phyloP scores from a whole-genome alignment of 345 rosid genomes.

The Psidium guajava region DNA sequence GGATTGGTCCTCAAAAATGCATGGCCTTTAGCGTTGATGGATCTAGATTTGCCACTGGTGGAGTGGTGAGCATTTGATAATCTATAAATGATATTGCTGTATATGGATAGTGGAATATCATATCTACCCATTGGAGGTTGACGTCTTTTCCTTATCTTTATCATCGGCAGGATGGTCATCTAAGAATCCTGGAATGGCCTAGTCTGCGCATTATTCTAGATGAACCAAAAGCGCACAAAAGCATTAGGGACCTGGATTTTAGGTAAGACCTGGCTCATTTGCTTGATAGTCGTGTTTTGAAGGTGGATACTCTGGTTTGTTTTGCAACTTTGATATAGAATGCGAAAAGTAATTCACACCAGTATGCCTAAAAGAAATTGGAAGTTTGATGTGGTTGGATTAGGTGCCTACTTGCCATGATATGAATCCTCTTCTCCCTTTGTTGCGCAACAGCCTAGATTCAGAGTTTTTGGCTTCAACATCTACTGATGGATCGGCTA shows the following conservation, averaged over 20 bases:
- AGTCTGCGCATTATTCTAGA: constrained; percentile 53
- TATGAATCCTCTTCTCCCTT: constrained; percentile 1
- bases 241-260: constrained; percentile 74
- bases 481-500: constrained; percentile 83
- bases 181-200: constrained; percentile 89
- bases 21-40: constrained; percentile 85
- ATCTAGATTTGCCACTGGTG: constrained; percentile 78
- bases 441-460: constrained; percentile 50
- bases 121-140: neutral
- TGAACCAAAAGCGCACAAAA: constrained; percentile 78
- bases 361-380: neutral
- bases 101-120: neutral
- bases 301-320: neutral
- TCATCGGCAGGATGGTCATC: constrained; percentile 68
- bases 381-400: neutral
- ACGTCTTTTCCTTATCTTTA: neutral
- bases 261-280: constrained; percentile 26
- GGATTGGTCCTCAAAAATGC: constrained; percentile 73
- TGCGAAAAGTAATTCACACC: neutral
- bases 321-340: neutral
- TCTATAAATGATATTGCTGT: neutral
- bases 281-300: neutral
- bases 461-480: constrained; percentile 87
- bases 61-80: constrained; percentile 45
- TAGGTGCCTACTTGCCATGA: neutral